Base-by-base conservation (phyloP, 1,284 basidiomycete species). In the Pulveroboletus ridleyi region DNA sequence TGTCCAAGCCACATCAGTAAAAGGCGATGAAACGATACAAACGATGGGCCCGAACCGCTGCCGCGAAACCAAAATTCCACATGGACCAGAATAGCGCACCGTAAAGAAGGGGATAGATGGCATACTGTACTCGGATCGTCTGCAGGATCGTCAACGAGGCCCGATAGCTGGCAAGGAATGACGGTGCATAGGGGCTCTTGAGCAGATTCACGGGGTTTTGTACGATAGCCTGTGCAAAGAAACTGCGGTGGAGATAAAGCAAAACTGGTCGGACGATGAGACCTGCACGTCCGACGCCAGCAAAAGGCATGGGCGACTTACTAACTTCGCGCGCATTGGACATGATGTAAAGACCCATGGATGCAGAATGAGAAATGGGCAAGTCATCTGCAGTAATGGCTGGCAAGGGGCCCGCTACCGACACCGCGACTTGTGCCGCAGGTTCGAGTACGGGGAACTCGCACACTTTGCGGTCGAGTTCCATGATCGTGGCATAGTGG, bases 201-300 rank as follows among this genome's bases (percentile, higher is more conserved):
- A 86, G 80, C 25, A 87, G 89, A 77, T 85, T 87, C 58, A 74
- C 77, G n/a, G 83, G 86, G 54, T 83, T 81, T 60, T 89, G 86
- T 25, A 86, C 85, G 67, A 92, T 84, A 3, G 90, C 89, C 69
- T 89, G 87, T 2, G 88, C 86, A 70, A 91, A 91, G 78, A 88
- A 91, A 61, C 82, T 83, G 35, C 89, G 82, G 70, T 92, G 90
- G 33, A 92, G 82, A 70, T 89, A 87, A 69, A 91, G 80, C 11
- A 92, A 76, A 23, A 89, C 89, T 91, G 63, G 44, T 23, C 4
- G 39, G 39, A 4, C 14, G 39, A 35, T 35, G 9, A 39, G 39
- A 39, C 39, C 13, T 39, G 39, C 39, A 4, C 39, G 39, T 39
- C 39, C 39, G 11, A 39, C 13, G 39, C 39, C 3, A 39, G 39